A percentile compares a stretch with the other conserved stretches of the same genome.
Evolutionary conservation across 768 basidiomycete genomes (phyloP).

Genomic region (Boletus sensibilis): DNA sequence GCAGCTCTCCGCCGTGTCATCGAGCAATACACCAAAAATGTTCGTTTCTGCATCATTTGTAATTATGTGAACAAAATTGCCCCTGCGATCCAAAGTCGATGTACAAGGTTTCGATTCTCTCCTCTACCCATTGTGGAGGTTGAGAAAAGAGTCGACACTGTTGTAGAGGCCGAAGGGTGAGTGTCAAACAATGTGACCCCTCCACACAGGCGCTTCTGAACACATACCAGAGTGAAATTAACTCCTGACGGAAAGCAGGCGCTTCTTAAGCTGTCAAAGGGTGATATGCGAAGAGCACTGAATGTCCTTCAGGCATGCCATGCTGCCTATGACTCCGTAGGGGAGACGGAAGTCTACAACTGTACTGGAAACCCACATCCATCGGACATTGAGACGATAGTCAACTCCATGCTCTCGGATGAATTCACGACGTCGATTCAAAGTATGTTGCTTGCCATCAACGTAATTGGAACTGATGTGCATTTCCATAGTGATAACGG

Average conservation of each 20-base stretch:
- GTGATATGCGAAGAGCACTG: constrained; percentile 96
- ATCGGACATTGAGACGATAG: constrained; percentile 87
- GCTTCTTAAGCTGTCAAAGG: constrained; percentile 89
- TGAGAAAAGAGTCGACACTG: constrained; percentile 72
- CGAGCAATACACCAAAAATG: constrained; percentile 98
- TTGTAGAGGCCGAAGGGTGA: constrained; percentile 84
- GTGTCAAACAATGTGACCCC: constrained; percentile 18
- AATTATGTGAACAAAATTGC: constrained; percentile 99
- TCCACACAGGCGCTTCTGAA: neutral
- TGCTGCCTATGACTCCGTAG: constrained; percentile 87
- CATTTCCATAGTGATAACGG: constrained; percentile 67
- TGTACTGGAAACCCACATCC: constrained; percentile 98
- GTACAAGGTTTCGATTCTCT: constrained; percentile 96
- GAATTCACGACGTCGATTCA: constrained; percentile 92
- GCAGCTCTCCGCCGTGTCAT: constrained; percentile 95
- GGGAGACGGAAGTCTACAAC: constrained; percentile 91
- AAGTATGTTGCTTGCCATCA: constrained; percentile 43
- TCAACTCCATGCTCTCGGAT: constrained; percentile 93
- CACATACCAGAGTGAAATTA: constrained; percentile 67
- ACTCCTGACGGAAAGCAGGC: constrained; percentile 86
- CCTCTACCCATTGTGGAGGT: constrained; percentile 86
- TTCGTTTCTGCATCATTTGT: constrained; percentile 99
- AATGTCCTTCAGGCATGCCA: constrained; percentile 98
- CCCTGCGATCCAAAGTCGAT: constrained; percentile 97
- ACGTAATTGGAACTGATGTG: neutral